Conservation (phyloP, 1,284 basidiomycete genomes). For the Pisolithus thermaeus region DNA sequence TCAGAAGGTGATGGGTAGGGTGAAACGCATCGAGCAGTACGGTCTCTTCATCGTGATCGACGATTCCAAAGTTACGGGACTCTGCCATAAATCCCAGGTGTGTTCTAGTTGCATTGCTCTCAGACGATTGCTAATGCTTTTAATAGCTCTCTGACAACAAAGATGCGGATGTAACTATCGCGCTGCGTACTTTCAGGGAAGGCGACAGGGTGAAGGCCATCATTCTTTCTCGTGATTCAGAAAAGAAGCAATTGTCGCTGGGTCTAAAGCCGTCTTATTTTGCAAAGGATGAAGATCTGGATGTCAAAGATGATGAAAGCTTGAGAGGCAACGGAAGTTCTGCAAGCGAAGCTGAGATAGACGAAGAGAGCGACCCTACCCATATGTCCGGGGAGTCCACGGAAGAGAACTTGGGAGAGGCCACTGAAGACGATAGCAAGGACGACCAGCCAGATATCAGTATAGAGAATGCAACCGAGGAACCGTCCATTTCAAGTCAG, state of each 20-base stretch:
- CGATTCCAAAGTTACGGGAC: constrained; percentile 76
- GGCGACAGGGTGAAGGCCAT: constrained; percentile 84
- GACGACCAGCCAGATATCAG: constrained; percentile 30
- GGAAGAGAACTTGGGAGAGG: constrained; percentile 21
- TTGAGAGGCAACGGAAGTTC: constrained; percentile 23
- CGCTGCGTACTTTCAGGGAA: constrained; percentile 78
- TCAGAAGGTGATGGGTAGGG: constrained; percentile 68
- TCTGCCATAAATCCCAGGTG: constrained; percentile 93
- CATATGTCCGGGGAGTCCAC: constrained; percentile 25
- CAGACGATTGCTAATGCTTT: background rate
- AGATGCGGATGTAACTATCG: constrained; percentile 70
- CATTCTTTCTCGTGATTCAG: constrained; percentile 65
- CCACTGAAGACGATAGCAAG: constrained; percentile 13
- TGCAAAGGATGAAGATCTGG: constrained; percentile 36
- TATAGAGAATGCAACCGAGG: constrained; percentile 39
- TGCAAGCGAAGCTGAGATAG: constrained; percentile 20
- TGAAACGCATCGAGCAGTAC: constrained; percentile 81
- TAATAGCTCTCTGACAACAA: constrained; percentile 78
- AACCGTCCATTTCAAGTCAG: constrained; percentile 14
- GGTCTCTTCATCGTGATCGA: constrained; percentile 91
- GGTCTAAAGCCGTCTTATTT: constrained; percentile 91
- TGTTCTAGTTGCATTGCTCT: constrained; percentile 12
- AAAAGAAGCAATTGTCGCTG: constrained; percentile 79
- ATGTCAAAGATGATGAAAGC: constrained; percentile 19
- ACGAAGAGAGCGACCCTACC: constrained; percentile 18